These are phyloP conservation scores for Naegleria lovaniensis DNA, from an alignment of 208 protist genomes.

Conservation along the genomic window DNA sequence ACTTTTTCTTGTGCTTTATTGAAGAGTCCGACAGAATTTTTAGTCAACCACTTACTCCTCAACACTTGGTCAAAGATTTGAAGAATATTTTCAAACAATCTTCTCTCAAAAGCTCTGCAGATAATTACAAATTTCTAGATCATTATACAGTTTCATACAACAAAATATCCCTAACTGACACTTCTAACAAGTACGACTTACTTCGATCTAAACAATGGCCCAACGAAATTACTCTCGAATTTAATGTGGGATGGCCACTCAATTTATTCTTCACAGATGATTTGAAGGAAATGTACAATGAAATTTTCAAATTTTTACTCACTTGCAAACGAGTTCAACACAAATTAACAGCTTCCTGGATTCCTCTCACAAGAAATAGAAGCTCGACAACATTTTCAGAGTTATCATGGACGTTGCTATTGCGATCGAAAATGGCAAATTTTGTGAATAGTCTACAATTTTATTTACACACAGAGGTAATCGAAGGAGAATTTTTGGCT, in stretches of 20 bases:
- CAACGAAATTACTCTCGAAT: neutral
- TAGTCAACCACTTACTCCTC: neutral
- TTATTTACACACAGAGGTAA: neutral
- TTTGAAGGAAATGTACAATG: neutral
- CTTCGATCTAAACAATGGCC: neutral
- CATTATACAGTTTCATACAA: neutral
- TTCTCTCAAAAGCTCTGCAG: neutral
- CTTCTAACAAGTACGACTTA: neutral
- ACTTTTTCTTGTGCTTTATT: neutral
- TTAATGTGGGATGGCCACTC: neutral
- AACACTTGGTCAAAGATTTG: neutral
- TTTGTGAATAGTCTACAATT: neutral
- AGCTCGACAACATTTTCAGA: neutral
- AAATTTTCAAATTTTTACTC: neutral
- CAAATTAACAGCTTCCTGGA: neutral
- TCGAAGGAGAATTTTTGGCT: neutral
- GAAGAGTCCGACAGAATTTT: neutral
- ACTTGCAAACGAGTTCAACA: neutral
- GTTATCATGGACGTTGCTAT: neutral
- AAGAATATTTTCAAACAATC: neutral
- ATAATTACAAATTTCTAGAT: neutral
- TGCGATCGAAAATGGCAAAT: neutral
- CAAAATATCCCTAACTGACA: neutral
- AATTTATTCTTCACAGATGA: neutral
- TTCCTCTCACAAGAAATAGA: neutral